These are phyloP conservation scores for Dryas drummondii DNA, from an alignment of 306 rosid species.

Conservation along the genomic window DNA sequence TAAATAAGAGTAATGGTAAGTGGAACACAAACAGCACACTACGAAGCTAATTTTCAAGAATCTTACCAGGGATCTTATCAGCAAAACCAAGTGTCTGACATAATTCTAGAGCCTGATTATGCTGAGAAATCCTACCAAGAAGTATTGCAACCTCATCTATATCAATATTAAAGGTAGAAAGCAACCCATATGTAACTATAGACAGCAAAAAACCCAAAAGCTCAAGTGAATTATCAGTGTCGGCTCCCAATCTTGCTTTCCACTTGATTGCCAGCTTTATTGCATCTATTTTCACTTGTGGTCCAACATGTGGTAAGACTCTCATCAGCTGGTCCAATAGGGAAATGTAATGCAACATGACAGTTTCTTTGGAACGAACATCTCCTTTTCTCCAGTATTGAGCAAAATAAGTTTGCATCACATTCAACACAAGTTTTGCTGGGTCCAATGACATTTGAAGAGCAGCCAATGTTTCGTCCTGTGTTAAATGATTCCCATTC, in stretches of 20 bases:
- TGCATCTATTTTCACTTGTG: constrained; percentile 47
- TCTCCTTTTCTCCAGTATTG: constrained; percentile 26
- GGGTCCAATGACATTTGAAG: constrained; percentile 46
- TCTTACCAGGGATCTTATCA: constrained; percentile 46
- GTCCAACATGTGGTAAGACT: constrained; percentile 43
- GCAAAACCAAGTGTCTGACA: constrained; percentile 41
- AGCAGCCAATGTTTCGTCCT: constrained; percentile 21
- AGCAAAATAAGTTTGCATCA: constrained; percentile 30
- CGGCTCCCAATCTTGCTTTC: constrained; percentile 35
- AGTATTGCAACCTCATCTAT: constrained; percentile 46
- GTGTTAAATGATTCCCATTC: constrained; percentile 21
- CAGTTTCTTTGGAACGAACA: constrained; percentile 13
- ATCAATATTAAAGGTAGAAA: constrained; percentile 32
- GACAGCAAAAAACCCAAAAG: constrained; percentile 51
- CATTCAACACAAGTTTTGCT: constrained; percentile 48
- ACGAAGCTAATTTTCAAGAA: constrained; percentile 3
- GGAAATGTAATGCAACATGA: constrained; percentile 23
- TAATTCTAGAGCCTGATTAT: constrained; percentile 43
- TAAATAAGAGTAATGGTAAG: not conserved
- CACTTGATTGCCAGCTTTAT: constrained; percentile 43
- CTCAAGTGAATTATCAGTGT: constrained; percentile 30
- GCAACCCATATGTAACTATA: constrained; percentile 40
- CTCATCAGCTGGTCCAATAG: constrained; percentile 39
- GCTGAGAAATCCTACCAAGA: constrained; percentile 37
- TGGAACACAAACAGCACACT: not conserved